phyloP scores from a whole-genome alignment of 495 filamentous ascomycete genomes.

The Massariosphaeria phaeospora region DNA sequence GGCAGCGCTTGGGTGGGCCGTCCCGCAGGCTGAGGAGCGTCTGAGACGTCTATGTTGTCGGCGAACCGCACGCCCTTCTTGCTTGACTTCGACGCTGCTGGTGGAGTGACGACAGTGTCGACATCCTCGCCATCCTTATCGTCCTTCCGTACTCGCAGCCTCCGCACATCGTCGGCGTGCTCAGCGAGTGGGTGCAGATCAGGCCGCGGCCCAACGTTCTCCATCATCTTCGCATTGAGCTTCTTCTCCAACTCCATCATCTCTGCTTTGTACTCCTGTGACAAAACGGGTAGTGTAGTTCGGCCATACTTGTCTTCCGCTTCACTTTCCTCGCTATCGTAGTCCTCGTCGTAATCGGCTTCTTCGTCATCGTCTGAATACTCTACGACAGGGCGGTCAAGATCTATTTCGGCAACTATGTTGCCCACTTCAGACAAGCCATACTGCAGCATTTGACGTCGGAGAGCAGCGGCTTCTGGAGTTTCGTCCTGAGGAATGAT shows the following conservation, averaged over 20 bases:
- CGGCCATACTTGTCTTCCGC: conserved; percentile 67
- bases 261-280: conserved; percentile 61
- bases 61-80: conserved; percentile 81
- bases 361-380: conserved; percentile 46
- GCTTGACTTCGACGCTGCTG: not conserved
- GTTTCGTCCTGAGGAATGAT: conserved; percentile 60
- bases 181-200: conserved; percentile 26
- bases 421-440: conserved; percentile 76
- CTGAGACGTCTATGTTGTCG: conserved; percentile 62
- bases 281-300: conserved; percentile 56
- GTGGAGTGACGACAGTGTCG: not conserved
- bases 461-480: conserved; percentile 69
- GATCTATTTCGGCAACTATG: conserved; percentile 86
- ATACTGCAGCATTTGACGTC: conserved; percentile 89
- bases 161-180: conserved; percentile 32
- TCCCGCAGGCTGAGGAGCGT: conserved; percentile 4
- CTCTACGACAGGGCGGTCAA: conserved; percentile 60
- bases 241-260: conserved; percentile 43
- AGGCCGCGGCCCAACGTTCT: conserved; percentile 39
- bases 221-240: conserved; percentile 38
- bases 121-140: conserved; percentile 8
- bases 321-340: conserved; percentile 50
- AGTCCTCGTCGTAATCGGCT: conserved; percentile 46
- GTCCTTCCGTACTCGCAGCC: conserved; percentile 28
- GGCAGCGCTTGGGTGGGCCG: not conserved